Evolutionary conservation across 306 rosid species (phyloP).

Genomic region (Morella rubra): DNA sequence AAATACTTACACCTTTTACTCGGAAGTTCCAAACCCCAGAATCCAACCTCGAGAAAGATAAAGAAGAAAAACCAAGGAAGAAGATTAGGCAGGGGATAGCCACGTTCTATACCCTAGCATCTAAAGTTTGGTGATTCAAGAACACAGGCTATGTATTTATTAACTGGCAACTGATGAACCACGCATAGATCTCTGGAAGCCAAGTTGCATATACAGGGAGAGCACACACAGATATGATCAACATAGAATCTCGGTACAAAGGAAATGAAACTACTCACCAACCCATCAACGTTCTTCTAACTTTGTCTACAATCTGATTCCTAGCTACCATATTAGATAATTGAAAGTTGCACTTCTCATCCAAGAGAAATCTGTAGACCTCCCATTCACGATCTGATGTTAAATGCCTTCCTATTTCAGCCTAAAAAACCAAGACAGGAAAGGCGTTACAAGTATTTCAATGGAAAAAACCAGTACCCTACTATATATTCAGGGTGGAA

Average conservation of each 20-base stretch:
- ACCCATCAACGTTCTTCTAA: slow-evolving; percentile 75
- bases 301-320: slow-evolving; percentile 72
- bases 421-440: slow-evolving; percentile 39
- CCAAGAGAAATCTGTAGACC: slow-evolving; percentile 75
- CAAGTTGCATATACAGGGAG: background rate
- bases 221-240: background rate
- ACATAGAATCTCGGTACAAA: background rate
- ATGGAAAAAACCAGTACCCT: slow-evolving; percentile 1
- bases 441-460: background rate
- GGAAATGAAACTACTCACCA: slow-evolving; percentile 39
- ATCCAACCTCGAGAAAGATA: no score
- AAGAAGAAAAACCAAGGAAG: no score
- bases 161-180: background rate
- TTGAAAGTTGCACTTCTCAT: slow-evolving; percentile 57
- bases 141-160: background rate
- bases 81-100: no score
- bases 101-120: no score
- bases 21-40: no score
- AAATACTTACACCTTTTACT: no score
- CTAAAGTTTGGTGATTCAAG: background rate
- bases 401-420: slow-evolving; percentile 73
- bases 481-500: background rate
- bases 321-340: slow-evolving; percentile 41
- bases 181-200: background rate
- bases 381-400: slow-evolving; percentile 82